Conservation (phyloP, 2,329 filamentous ascomycete species). For the Trichoderma citrinoviride region DNA sequence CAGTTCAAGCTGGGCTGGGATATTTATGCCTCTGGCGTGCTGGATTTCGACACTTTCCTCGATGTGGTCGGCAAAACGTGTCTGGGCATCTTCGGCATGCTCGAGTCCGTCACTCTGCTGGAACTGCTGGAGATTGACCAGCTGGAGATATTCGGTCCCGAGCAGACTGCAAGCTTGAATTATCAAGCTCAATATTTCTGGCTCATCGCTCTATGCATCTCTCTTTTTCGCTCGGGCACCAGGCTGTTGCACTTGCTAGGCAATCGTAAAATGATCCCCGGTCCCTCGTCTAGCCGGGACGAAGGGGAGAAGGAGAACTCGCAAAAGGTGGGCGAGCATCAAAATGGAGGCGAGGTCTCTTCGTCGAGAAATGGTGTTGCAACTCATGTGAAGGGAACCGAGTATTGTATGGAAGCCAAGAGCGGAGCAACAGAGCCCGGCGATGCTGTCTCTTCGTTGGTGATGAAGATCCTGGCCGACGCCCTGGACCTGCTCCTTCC, state of each 20-base stretch:
- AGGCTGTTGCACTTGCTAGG: constrained; percentile 41
- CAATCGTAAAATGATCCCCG: constrained; percentile 36
- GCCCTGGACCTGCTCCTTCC: constrained; percentile 62
- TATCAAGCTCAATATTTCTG: constrained; percentile 67
- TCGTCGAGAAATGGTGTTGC: constrained; percentile 23
- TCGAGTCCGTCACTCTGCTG: constrained; percentile 63
- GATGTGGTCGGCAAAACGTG: constrained; percentile 57
- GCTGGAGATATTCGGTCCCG: constrained; percentile 52
- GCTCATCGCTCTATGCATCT: constrained; percentile 60
- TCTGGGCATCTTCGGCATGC: constrained; percentile 63
- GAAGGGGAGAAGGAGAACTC: constrained; percentile 18
- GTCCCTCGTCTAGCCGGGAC: constrained; percentile 31
- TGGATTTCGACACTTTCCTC: constrained; percentile 44
- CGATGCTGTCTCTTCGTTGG: constrained; percentile 36
- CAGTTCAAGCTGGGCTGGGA: constrained; percentile 52
- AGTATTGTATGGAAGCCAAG: constrained; percentile 35
- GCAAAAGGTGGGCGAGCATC: constrained; percentile 20
- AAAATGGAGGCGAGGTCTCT: constrained; percentile 23
- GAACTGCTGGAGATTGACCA: constrained; percentile 46
- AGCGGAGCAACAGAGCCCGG: constrained; percentile 32
- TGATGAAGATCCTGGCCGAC: constrained; percentile 54
- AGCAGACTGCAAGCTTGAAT: constrained; percentile 46
- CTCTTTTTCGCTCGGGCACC: constrained; percentile 44
- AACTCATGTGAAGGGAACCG: constrained; percentile 10
- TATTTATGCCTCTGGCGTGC: constrained; percentile 35